phyloP scores from a whole-genome alignment of 352 stramenopile species.

The Phytophthora chlamydospora region DNA sequence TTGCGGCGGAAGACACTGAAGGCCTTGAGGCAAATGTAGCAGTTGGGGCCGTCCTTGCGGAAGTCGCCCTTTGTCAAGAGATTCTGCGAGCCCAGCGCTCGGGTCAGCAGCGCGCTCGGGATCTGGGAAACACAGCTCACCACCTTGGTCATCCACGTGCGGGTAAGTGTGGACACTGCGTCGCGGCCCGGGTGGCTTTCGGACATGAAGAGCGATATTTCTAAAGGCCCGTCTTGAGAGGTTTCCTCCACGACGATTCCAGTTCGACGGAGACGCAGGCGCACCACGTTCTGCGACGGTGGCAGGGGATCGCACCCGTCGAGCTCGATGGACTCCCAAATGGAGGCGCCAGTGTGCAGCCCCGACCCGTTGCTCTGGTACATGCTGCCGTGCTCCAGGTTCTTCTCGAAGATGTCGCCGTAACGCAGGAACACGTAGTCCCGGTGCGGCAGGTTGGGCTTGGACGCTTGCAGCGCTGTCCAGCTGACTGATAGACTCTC shows the following conservation, averaged over 20 bases:
- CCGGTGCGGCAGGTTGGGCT: slow-evolving; percentile 82
- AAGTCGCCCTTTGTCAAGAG: slow-evolving; percentile 82
- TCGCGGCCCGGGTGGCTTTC: slow-evolving; percentile 78
- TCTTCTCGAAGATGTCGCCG: slow-evolving; percentile 78
- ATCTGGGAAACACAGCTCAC: slow-evolving; percentile 77
- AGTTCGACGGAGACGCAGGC: slow-evolving; percentile 77
- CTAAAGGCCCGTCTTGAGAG: slow-evolving; percentile 54
- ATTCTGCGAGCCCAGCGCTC: slow-evolving; percentile 63
- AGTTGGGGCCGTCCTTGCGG: slow-evolving; percentile 74
- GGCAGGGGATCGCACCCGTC: slow-evolving; percentile 77
- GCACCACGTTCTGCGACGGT: slow-evolving; percentile 79
- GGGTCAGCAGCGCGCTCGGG: slow-evolving; percentile 65
- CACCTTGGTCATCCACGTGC: slow-evolving; percentile 86
- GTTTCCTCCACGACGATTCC: slow-evolving; percentile 84
- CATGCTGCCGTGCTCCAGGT: slow-evolving; percentile 57
- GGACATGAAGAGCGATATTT: slow-evolving; percentile 78
- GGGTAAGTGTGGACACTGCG: slow-evolving; percentile 73
- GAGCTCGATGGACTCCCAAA: slow-evolving; percentile 88
- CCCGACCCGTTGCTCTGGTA: slow-evolving; percentile 71
- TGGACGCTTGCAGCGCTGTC: slow-evolving; percentile 82
- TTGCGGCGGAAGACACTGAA: slow-evolving; percentile 84
- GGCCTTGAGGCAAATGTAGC: slow-evolving; percentile 74
- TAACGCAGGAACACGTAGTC: slow-evolving; percentile 91
- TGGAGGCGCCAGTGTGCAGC: slow-evolving; percentile 71
- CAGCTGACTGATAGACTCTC: slow-evolving; percentile 83